Conservation (phyloP, 495 filamentous ascomycete species). For the Daldinia concentrica region DNA sequence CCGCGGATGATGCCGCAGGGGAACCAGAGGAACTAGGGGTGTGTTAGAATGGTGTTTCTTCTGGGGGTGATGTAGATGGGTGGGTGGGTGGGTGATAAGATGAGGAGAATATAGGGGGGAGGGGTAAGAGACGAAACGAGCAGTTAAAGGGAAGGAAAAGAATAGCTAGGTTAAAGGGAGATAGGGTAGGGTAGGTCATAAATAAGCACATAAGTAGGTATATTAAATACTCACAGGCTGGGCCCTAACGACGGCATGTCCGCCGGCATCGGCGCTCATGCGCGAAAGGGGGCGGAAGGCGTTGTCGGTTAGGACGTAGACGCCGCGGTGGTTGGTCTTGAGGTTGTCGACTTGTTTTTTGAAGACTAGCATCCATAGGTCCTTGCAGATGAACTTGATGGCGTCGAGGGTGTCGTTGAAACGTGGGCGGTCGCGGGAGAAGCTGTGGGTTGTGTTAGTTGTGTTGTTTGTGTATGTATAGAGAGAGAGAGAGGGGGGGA, state of each 20-base stretch:
- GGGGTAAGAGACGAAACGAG: background rate
- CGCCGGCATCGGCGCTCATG: constrained; percentile 81
- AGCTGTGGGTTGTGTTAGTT: constrained; percentile 59
- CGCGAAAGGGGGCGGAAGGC: constrained; percentile 85
- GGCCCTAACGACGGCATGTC: constrained; percentile 74
- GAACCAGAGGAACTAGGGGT: constrained; percentile 86
- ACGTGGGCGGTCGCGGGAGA: constrained; percentile 85
- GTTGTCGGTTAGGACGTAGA: constrained; percentile 96
- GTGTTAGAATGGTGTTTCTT: constrained; percentile 2
- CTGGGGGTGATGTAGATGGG: background rate
- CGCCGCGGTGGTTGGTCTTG: constrained; percentile 96
- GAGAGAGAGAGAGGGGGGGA: too few species aligned
- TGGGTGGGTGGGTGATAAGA: background rate
- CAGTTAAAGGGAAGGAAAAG: background rate
- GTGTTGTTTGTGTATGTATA: too few species aligned
- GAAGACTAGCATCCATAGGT: constrained; percentile 93
- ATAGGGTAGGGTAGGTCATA: background rate
- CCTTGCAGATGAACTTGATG: constrained; percentile 99
- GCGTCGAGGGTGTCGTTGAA: constrained; percentile 88
- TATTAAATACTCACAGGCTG: constrained; percentile 72
- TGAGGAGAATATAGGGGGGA: too few species aligned
- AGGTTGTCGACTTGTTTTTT: constrained; percentile 97
- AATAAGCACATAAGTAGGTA: constrained; percentile 6
- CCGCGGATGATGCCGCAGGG: constrained; percentile 92
- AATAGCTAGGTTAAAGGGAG: background rate